Evolutionary conservation across 352 stramenopile genomes (phyloP).

Genomic region (Phytopythium vexans): DNA sequence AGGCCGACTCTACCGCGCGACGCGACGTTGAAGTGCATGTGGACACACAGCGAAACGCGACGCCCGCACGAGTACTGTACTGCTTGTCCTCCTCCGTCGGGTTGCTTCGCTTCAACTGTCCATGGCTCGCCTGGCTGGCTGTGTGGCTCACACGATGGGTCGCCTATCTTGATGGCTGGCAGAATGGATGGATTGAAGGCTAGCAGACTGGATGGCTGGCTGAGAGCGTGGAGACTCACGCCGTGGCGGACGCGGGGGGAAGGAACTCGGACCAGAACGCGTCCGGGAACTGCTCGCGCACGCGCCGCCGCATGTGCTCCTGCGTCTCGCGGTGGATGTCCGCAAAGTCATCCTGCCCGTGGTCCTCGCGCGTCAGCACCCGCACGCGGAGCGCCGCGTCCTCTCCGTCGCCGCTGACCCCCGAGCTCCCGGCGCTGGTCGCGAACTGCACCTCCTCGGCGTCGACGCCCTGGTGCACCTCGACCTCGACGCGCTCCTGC

Average conservation of each 20-base stretch:
- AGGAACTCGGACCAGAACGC: slow-evolving; percentile 64
- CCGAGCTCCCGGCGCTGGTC: slow-evolving; percentile 2
- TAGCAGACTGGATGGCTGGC: too few relatives aligned
- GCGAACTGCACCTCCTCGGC: slow-evolving; percentile 55
- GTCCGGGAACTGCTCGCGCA: slow-evolving; percentile 58
- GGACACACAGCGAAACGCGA: too few relatives aligned
- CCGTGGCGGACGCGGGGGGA: slow-evolving; percentile 1
- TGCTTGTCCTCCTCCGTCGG: too few relatives aligned
- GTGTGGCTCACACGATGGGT: too few relatives aligned
- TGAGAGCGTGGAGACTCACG: background rate
- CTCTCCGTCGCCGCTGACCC: slow-evolving; percentile 2
- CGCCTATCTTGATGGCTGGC: background rate
- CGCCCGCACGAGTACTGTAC: too few relatives aligned
- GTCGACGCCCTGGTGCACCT: slow-evolving; percentile 43
- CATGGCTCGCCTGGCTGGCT: too few relatives aligned
- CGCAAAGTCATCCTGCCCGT: slow-evolving; percentile 50
- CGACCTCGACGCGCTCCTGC: slow-evolving; percentile 26
- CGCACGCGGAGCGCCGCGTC: slow-evolving; percentile 14
- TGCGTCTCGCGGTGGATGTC: slow-evolving; percentile 55
- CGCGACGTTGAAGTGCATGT: too few relatives aligned
- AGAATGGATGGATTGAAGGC: too few relatives aligned
- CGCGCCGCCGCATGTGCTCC: slow-evolving; percentile 55
- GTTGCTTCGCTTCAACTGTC: too few relatives aligned
- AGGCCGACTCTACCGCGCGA: too few relatives aligned
- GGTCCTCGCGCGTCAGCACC: slow-evolving; percentile 48